Base-by-base conservation (phyloP, 1,284 basidiomycete genomes). In the Pseudomicrostroma phylloplanum region DNA sequence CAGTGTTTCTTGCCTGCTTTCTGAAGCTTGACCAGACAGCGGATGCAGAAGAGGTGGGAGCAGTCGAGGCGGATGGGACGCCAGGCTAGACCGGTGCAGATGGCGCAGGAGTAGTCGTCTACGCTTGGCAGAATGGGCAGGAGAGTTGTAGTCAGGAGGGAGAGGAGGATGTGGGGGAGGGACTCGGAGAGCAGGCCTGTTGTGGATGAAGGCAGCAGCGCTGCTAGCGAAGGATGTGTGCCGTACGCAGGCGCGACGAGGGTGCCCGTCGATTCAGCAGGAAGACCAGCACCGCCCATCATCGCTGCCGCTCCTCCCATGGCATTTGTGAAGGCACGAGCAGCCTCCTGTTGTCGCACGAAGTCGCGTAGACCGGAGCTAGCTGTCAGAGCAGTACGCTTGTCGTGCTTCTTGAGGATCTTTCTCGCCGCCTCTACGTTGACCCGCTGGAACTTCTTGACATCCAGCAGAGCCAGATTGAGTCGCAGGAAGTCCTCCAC, bases 1-100 rank as follows among this genome's bases (percentile, higher is more conserved):
- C 93, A 97, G 67, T 88, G 83, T 12, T 82, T 85, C 71, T 89
- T 86, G 0, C 87, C 86, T 15, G 88, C 83, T 74, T 89, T 90
- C 81, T 97, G 93, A 86, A 97, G 89, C 82, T 96, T 96, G 56
- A 92, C 91, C 17, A 97, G 82, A 79, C 92, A 96, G 57, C 87
- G 85, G 62, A 85, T 90, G 71, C 92, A 96, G 80, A 96, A 96
- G n/a, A 94, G 81, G 79, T 96, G 93, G 0, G 87, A 84, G 70
- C 93, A 97, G 26, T 81, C 80, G 2, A 97, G 83, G 3, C 91
- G 83, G 60, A 97, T 90, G 9, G 78, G 72, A 21, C 76, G 64
- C 71, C 72, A 82, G 9, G 80, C 81, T 11, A 82, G 73, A 36
- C 80, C 79, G 6, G 78, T 79, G 66, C 81, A 82, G 63, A 82